phyloP scores from a whole-genome alignment of 139 green algal genomes.

The Astrephomene gubernaculifera region DNA sequence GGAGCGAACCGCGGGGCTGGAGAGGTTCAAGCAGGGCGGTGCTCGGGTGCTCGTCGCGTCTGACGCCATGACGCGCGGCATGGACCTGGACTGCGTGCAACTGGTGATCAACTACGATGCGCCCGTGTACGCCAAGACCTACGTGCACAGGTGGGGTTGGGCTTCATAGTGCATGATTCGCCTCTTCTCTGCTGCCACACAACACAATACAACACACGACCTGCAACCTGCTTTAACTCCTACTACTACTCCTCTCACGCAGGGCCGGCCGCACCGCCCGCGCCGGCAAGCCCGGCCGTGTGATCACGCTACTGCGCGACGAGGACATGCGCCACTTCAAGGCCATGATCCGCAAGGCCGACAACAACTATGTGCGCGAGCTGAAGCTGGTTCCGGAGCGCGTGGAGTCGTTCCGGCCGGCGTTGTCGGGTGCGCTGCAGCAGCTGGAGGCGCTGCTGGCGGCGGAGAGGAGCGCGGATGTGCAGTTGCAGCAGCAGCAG shows the following conservation, averaged over 20 bases:
- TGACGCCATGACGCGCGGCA: conserved; percentile 91
- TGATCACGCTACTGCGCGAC: conserved; percentile 82
- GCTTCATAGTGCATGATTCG: too few species aligned
- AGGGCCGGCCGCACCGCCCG: conserved; percentile 86
- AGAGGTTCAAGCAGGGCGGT: conserved; percentile 61
- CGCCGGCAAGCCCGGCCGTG: conserved; percentile 72
- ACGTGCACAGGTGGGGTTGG: conserved; percentile 63
- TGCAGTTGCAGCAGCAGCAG: background rate
- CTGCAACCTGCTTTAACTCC: too few species aligned
- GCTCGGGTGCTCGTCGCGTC: conserved; percentile 83
- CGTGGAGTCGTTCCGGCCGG: conserved; percentile 14
- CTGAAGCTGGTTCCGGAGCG: conserved; percentile 48
- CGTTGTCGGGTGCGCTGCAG: conserved; percentile 1
- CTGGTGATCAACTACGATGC: conserved; percentile 92
- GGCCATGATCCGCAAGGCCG: conserved; percentile 83
- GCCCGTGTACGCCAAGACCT: conserved; percentile 89
- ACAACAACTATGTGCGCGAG: conserved; percentile 87
- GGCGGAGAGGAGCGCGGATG: background rate
- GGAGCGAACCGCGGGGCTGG: conserved; percentile 47
- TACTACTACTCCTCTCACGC: too few species aligned
- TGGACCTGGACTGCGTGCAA: conserved; percentile 81
- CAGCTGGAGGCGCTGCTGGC: conserved; percentile 36
- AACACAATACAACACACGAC: too few species aligned
- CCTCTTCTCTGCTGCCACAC: too few species aligned
- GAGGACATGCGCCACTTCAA: conserved; percentile 93